Evolutionary conservation across 345 rosid genomes (phyloP), one percentile per base, ranked within the genome.

Genomic region (Clarkia xantiana): DNA sequence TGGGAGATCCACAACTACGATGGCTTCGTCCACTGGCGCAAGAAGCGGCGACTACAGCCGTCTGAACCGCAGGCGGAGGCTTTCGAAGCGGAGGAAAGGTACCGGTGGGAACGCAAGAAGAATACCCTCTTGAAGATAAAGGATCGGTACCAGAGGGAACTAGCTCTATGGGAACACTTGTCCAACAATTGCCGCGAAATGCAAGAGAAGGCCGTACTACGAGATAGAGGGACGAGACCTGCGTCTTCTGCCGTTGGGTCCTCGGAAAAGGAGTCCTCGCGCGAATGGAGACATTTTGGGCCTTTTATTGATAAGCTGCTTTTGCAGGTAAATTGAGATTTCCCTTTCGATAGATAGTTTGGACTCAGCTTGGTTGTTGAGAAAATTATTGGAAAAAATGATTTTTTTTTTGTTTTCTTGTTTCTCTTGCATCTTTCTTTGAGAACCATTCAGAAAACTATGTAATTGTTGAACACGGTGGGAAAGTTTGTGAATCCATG

Each of bases 1-100:
- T 89, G 95, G 94, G 94, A 80, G 59, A 69, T 77, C 56, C 65
- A 67, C 71, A 73, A 78, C 67, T 84, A 82, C 61, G 81, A 79
- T 22, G 95, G 94, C 12, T 82, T 89, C 78, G 64, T 82, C 45
- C 77, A 76, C 80, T 80, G 79, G 64, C 78, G 90, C 57, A 61
- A 63, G 58, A 80, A 74, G 56, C 80, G 71, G 51, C 71, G 67
- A 29, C 61, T 65, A 40, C 60, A 51, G 55, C 61, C 58, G 8
- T 57, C 57, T 29, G 36, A 60, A 44, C 63, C 44, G 25, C 55
- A 55, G 34, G 48, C 63, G 40, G 57, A 55, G 55, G 58, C 64
- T 44, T 55, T 57, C 1, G 65, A 44, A 29, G 36, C 36, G 25
- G 78, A 74, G 14, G 86, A 73, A 68, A 47, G 60, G 49, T 63